Conservation (phyloP, 208 protist species). For the Leishmania mexicana region DNA sequence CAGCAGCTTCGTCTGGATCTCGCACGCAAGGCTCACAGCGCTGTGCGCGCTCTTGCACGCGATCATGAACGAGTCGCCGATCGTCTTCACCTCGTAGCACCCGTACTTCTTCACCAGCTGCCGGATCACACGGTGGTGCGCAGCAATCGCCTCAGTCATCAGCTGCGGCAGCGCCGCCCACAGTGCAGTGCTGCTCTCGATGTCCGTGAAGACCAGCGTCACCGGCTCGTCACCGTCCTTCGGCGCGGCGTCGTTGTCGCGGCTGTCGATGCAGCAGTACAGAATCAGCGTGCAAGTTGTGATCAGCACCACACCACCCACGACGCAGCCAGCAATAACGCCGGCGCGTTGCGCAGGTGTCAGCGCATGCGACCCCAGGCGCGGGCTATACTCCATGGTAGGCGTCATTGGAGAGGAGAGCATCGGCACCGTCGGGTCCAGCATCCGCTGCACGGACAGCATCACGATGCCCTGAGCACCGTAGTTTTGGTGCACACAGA, state of each 20-base stretch:
- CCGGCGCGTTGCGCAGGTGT: conserved; percentile 30
- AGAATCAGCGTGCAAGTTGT: conserved; percentile 15
- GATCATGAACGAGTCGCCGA: conserved; percentile 46
- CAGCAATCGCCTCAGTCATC: conserved; percentile 69
- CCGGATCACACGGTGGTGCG: conserved; percentile 76
- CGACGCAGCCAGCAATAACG: conserved; percentile 30
- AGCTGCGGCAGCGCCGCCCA: conserved; percentile 53
- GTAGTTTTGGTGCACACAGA: conserved; percentile 47
- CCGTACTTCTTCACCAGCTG: conserved; percentile 50
- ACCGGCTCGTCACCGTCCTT: conserved; percentile 45
- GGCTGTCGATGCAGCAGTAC: conserved; percentile 25
- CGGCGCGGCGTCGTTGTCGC: conserved; percentile 54
- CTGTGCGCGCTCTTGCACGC: conserved; percentile 52
- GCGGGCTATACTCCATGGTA: conserved; percentile 35
- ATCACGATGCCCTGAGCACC: conserved; percentile 43
- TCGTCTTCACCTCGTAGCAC: conserved; percentile 47
- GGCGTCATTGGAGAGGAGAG: conserved; percentile 27
- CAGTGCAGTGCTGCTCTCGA: conserved; percentile 80
- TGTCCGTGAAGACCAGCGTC: conserved; percentile 79
- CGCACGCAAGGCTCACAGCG: conserved; percentile 47
- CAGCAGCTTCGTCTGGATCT: conserved; percentile 59
- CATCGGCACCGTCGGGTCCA: conserved; percentile 24
- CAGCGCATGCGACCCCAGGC: neutral
- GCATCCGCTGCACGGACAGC: conserved; percentile 31
- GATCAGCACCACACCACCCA: conserved; percentile 17